These are phyloP conservation scores for Musa troglodytarum DNA, from an alignment of 176 grass and related monocot species.

Conservation along the genomic window DNA sequence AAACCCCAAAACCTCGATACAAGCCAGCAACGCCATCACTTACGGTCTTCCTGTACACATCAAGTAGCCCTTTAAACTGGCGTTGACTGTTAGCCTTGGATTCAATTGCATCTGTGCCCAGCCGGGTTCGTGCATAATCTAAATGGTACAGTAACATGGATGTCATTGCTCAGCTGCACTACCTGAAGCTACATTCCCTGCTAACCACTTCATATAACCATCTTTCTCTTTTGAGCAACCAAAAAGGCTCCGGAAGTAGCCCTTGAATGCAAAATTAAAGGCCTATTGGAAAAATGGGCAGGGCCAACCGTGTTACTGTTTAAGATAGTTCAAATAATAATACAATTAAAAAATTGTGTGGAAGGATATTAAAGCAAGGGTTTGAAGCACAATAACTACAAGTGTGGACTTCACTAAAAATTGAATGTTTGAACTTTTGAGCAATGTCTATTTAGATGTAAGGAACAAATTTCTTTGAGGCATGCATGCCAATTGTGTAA, in stretches of 20 bases:
- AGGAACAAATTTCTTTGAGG: no score
- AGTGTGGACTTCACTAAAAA: no score
- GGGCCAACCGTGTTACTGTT: background rate
- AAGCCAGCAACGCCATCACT: conserved; percentile 64
- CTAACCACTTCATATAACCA: conserved; percentile 53
- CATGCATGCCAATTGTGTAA: no score
- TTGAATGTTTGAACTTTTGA: no score
- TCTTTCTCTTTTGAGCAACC: conserved; percentile 56
- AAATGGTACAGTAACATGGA: conserved; percentile 78
- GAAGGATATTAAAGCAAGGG: background rate
- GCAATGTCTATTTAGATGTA: no score
- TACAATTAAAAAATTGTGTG: background rate
- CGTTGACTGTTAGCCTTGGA: conserved; percentile 32
- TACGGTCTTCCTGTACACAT: conserved; percentile 75
- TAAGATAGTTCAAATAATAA: background rate
- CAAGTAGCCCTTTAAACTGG: conserved; percentile 58
- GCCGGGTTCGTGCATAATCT: conserved; percentile 70
- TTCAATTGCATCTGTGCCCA: conserved; percentile 76
- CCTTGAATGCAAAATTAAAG: conserved; percentile 95
- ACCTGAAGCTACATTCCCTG: conserved; percentile 69
- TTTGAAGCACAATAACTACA: no score
- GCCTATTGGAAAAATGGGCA: conserved; percentile 29
- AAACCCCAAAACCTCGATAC: conserved; percentile 78
- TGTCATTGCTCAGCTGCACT: conserved; percentile 73
- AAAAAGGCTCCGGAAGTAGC: conserved; percentile 76